Percentiles rank a stretch among this genome's conserved stretches.
Conservation (phyloP, 192 early-diverging fungal species). For the Coemansia sp. region DNA sequence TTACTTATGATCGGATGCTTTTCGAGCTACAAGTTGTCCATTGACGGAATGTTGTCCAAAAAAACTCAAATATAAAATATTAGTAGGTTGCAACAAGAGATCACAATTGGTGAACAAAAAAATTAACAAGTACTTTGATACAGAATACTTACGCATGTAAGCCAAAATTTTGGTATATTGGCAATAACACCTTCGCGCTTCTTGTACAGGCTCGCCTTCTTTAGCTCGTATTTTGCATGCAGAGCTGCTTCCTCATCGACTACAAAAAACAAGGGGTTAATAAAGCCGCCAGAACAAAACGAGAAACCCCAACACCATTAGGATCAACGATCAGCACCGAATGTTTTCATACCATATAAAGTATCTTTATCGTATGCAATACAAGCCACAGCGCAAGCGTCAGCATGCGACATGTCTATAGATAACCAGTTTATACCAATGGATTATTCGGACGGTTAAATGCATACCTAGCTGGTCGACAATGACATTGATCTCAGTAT, state of each 20-base stretch:
- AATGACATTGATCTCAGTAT: constrained; percentile 40
- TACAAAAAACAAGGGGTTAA: background rate
- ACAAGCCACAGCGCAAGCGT: background rate
- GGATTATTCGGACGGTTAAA: background rate
- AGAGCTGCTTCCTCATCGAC: constrained; percentile 53
- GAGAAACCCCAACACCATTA: background rate
- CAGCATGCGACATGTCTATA: background rate
- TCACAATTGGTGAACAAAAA: background rate
- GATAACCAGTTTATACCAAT: background rate
- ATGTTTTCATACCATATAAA: background rate
- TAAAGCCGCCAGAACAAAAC: background rate
- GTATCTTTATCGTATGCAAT: background rate
- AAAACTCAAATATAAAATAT: background rate
- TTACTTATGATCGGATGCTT: constrained; percentile 55
- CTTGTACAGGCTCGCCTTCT: constrained; percentile 52
- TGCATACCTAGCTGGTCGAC: constrained; percentile 47
- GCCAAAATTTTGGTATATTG: constrained; percentile 61
- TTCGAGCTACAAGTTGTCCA: constrained; percentile 34
- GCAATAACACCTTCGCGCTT: constrained; percentile 58
- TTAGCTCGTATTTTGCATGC: constrained; percentile 55
- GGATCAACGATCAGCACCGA: background rate
- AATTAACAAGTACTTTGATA: background rate
- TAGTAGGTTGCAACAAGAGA: background rate
- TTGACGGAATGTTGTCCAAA: background rate
- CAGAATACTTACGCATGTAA: constrained; percentile 54